These are phyloP conservation scores for Diplodia seriata DNA, from an alignment of 2,329 filamentous ascomycete species.

Conservation along the genomic window DNA sequence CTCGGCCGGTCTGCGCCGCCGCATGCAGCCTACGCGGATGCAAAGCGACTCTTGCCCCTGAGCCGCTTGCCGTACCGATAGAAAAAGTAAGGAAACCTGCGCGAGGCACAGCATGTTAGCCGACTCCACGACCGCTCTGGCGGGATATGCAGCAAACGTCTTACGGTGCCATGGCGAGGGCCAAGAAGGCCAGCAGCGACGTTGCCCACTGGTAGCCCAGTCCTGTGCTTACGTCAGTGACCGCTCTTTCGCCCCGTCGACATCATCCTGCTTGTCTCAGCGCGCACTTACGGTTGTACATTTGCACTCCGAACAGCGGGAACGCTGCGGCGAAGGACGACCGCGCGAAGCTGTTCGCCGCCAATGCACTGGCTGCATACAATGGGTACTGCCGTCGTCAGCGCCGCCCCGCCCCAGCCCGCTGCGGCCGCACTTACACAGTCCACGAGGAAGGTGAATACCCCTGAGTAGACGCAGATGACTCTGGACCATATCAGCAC, in stretches of 20 bases:
- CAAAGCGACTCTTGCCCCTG: conserved; percentile 57
- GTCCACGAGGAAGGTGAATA: conserved; percentile 87
- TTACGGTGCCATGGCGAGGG: conserved; percentile 58
- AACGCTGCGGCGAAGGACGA: conserved; percentile 58
- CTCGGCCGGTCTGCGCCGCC: conserved; percentile 24
- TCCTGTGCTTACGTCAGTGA: conserved; percentile 52
- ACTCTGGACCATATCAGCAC: conserved; percentile 57
- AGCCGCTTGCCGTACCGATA: conserved; percentile 58
- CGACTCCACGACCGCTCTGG: conserved; percentile 38
- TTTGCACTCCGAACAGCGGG: conserved; percentile 58
- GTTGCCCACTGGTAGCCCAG: conserved; percentile 60
- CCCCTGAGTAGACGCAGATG: conserved; percentile 79
- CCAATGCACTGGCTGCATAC: conserved; percentile 58
- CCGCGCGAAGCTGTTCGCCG: conserved; percentile 59
- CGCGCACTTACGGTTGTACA: conserved; percentile 57
- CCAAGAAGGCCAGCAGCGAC: conserved; percentile 56
- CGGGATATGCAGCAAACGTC: conserved; percentile 37
- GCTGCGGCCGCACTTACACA: conserved; percentile 49
- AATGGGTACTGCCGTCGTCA: conserved; percentile 52
- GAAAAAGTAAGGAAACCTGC: conserved; percentile 56
- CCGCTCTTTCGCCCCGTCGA: conserved; percentile 49
- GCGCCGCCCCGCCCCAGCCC: conserved; percentile 34
- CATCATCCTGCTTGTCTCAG: conserved; percentile 35
- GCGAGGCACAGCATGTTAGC: conserved; percentile 42
- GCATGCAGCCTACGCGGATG: conserved; percentile 44